Evolutionary conservation across 371 early-diverging fungal species (phyloP).

Genomic region (Rhizoclosmatium hyalinum): DNA sequence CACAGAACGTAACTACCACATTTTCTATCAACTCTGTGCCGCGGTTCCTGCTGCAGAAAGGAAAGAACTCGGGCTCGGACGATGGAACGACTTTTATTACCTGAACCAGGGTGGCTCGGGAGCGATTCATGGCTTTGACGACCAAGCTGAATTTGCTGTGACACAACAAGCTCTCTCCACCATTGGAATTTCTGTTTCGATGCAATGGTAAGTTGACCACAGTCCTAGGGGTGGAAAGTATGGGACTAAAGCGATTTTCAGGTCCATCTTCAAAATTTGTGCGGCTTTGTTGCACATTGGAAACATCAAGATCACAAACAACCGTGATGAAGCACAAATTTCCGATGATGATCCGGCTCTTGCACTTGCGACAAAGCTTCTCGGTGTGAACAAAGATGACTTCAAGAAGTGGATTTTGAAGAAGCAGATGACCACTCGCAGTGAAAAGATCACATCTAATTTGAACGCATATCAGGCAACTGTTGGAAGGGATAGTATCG

Average conservation of each 20-base stretch:
- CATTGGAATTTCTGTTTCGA: constrained; percentile 82
- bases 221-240: background rate
- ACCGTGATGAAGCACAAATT: constrained; percentile 70
- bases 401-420: constrained; percentile 90
- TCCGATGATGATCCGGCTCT: constrained; percentile 75
- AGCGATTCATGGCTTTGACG: constrained; percentile 88
- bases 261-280: constrained; percentile 82
- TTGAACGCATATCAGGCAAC: constrained; percentile 77
- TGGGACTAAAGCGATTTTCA: constrained; percentile 3
- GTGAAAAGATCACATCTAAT: constrained; percentile 80
- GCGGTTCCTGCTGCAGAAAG: constrained; percentile 84
- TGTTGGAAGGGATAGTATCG: constrained; percentile 90
- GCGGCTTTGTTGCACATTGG: constrained; percentile 94
- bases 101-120: constrained; percentile 84
- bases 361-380: constrained; percentile 67
- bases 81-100: constrained; percentile 82
- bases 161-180: constrained; percentile 86
- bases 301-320: constrained; percentile 79
- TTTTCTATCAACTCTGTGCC: constrained; percentile 97
- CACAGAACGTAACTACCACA: constrained; percentile 96
- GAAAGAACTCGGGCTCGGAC: constrained; percentile 78
- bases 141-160: constrained; percentile 85
- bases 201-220: constrained; percentile 70
- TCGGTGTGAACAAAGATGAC: constrained; percentile 74
- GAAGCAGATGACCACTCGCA: constrained; percentile 85